Evolutionary conservation across 2,329 filamentous ascomycete genomes (phyloP), one percentile per base, ranked within the genome.

Genomic region (Ophiobolus disseminans): DNA sequence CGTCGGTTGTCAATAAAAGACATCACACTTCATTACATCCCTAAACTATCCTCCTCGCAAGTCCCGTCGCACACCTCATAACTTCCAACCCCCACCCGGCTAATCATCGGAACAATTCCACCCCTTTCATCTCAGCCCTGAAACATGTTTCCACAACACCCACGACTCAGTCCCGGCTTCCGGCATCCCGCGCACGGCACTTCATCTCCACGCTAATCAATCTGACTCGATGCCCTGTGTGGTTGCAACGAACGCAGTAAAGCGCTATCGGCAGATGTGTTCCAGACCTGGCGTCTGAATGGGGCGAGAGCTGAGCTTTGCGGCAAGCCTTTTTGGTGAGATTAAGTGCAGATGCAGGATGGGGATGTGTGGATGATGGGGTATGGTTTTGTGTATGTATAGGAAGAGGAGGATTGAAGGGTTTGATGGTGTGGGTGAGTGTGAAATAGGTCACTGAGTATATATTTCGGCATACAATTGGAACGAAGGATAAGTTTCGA

Each of bases 71-170:
- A n/a, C n/a, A n/a, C n/a, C n/a, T n/a, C n/a, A n/a, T n/a, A n/a
- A n/a, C n/a, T n/a, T n/a, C n/a, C n/a, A n/a, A n/a, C n/a, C n/a
- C n/a, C n/a, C n/a, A n/a, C n/a, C n/a, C n/a, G n/a, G n/a, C n/a
- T n/a, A n/a, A n/a, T n/a, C 25, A 9, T 28, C 25, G 25, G 25
- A n/a, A 28, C 25, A 28, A 3, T 28, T 28, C 30, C n/a, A 14
- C 9, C 30, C 30, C 50, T 45, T 51, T 51, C 50, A 57, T 57
- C 23, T 31, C 23, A 25, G 37, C 43, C 31, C n/a, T 51, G 42
- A 57, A 48, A 54, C 54, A 48, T 26, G 44, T 46, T 44, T 46
- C 39, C 47, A 52, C 38, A 36, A 36, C 48, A 54, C 28, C 40
- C 41, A 37, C 30, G 28, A 16, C 45, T 28, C 43, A 20, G 34